A percentile compares a stretch with the other conserved stretches of the same genome.
Evolutionary conservation across 768 basidiomycete species (phyloP).

Genomic region (Mycena metata): DNA sequence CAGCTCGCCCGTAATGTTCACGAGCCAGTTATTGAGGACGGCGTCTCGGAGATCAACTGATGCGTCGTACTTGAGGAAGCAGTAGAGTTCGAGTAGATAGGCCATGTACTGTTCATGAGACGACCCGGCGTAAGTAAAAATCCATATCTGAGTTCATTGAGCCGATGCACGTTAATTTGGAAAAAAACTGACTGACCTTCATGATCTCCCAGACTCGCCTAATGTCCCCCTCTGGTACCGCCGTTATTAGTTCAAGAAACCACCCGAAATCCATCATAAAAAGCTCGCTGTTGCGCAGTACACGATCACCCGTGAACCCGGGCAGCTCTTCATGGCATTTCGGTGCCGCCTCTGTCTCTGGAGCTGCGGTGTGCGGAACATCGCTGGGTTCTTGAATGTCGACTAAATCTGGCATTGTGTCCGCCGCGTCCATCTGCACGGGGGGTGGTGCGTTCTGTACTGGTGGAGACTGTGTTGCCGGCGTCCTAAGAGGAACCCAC

Average conservation of each 20-base stretch:
- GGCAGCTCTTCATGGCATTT: constrained; percentile 7
- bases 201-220: constrained; percentile 49
- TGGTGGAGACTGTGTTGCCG: not conserved
- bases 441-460: too few relatives aligned
- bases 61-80: constrained; percentile 42
- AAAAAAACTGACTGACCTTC: constrained; percentile 39
- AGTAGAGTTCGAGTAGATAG: constrained; percentile 46
- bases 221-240: constrained; percentile 49
- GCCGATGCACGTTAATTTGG: too few relatives aligned
- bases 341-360: not conserved
- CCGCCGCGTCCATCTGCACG: too few relatives aligned
- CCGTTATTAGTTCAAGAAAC: constrained; percentile 44
- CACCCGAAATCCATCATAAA: constrained; percentile 42
- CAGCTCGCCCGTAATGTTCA: constrained; percentile 38
- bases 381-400: not conserved
- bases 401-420: too few relatives aligned
- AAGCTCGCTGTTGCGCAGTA: constrained; percentile 42
- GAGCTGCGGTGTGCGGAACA: not conserved
- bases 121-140: constrained; percentile 14
- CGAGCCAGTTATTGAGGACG: constrained; percentile 41
- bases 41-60: constrained; percentile 36
- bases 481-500: not conserved
- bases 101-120: constrained; percentile 39
- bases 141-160: not conserved
- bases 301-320: constrained; percentile 38